Percentiles rank a stretch among this genome's conserved stretches.
These are phyloP conservation scores for Orbilia ellipsospora DNA, from an alignment of 2,329 filamentous ascomycete species.

Conservation along the genomic window DNA sequence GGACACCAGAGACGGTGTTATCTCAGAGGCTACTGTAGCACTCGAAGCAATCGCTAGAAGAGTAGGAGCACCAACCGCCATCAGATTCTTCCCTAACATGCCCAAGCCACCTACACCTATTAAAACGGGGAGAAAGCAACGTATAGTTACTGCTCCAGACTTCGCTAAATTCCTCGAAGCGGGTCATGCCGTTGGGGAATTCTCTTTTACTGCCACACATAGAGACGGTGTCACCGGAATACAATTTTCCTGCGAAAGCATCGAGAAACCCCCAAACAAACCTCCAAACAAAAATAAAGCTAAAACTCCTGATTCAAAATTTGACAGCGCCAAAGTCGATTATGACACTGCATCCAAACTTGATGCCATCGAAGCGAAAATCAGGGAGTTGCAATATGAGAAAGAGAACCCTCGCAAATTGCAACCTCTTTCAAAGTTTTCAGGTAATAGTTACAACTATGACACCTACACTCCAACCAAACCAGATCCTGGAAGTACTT, in stretches of 20 bases:
- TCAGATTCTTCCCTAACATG: neutral
- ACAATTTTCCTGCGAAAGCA: neutral
- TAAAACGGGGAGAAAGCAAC: neutral
- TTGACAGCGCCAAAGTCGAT: neutral
- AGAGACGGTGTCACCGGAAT: neutral
- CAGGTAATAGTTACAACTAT: conserved; percentile 5
- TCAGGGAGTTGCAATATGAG: conserved; percentile 34
- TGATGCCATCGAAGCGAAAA: conserved; percentile 36
- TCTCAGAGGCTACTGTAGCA: neutral
- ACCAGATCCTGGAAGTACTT: neutral
- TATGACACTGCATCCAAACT: conserved; percentile 6
- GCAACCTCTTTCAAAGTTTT: conserved; percentile 17
- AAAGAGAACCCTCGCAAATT: conserved; percentile 48
- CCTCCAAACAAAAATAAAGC: neutral
- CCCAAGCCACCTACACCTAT: neutral
- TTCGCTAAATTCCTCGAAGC: neutral
- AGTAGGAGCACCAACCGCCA: neutral
- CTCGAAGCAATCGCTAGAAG: neutral
- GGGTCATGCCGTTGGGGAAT: neutral
- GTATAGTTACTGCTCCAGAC: neutral
- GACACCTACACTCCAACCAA: neutral
- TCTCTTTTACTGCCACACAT: neutral
- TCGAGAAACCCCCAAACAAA: neutral
- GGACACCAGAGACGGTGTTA: conserved; percentile 8
- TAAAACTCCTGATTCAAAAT: neutral